A percentile compares a stretch with the other conserved stretches of the same genome.
Conservation (phyloP, 257 asterid species). For the Euphrasia confusa region DNA sequence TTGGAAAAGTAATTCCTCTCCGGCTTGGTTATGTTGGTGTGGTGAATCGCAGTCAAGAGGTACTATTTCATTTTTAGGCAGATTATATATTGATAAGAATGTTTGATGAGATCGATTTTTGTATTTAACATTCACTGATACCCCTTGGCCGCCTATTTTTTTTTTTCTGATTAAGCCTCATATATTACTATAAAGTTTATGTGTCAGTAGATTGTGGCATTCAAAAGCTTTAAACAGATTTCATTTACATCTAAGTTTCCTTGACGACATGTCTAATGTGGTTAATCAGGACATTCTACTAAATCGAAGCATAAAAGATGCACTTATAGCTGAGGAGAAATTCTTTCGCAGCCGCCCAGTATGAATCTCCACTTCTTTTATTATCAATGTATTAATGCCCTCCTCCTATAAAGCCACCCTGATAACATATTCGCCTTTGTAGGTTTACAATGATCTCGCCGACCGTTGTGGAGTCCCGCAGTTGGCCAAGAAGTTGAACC, state of each 20-base stretch:
- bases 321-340: conserved; percentile 85
- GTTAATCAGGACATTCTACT: conserved; percentile 65
- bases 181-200: background rate
- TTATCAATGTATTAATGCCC: conserved; percentile 22
- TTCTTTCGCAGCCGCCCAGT: conserved; percentile 83
- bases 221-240: background rate
- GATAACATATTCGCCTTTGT: conserved; percentile 18
- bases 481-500: conserved; percentile 86
- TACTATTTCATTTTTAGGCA: conserved; percentile 29
- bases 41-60: conserved; percentile 98
- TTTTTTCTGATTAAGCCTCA: no score
- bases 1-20: conserved; percentile 94
- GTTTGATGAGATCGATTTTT: background rate
- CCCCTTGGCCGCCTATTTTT: no score
- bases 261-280: conserved; percentile 13
- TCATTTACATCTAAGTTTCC: background rate
- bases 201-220: conserved; percentile 1
- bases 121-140: background rate
- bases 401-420: conserved; percentile 9
- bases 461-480: conserved; percentile 83
- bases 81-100: background rate
- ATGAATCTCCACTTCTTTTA: conserved; percentile 26
- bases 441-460: conserved; percentile 75
- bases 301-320: conserved; percentile 81
- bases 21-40: conserved; percentile 96